A percentile compares a stretch with the other conserved stretches of the same genome.
These are phyloP conservation scores for Camelina hispida DNA, from an alignment of 345 rosid genomes.

Conservation along the genomic window DNA sequence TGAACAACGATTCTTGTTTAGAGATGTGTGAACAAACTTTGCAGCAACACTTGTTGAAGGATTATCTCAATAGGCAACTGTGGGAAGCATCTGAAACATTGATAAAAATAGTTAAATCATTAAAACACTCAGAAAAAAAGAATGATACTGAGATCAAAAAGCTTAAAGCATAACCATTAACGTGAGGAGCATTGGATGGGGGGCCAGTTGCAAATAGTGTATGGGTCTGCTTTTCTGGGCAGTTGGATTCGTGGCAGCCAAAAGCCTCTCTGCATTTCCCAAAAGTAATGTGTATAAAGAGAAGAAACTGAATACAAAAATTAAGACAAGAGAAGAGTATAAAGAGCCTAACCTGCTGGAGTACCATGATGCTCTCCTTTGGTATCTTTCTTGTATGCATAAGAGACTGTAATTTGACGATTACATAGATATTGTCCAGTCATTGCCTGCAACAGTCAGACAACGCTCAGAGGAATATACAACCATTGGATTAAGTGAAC, in stretches of 20 bases:
- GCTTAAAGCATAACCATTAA: slow-evolving; percentile 51
- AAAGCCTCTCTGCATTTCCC: slow-evolving; percentile 77
- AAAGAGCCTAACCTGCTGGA: slow-evolving; percentile 79
- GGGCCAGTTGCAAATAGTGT: slow-evolving; percentile 97
- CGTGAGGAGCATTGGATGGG: slow-evolving; percentile 64
- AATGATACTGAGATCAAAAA: slow-evolving; percentile 22
- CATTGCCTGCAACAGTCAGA: slow-evolving; percentile 69
- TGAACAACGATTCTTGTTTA: slow-evolving; percentile 94
- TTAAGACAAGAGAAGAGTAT: neutral
- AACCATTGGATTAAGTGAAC: neutral
- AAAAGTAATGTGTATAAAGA: neutral
- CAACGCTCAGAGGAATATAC: slow-evolving; percentile 17
- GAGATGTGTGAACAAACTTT: slow-evolving; percentile 93
- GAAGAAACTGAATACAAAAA: neutral
- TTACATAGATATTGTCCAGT: slow-evolving; percentile 96
- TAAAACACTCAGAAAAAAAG: slow-evolving; percentile 15
- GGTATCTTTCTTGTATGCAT: slow-evolving; percentile 97
- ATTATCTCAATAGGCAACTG: slow-evolving; percentile 88
- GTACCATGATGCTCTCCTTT: slow-evolving; percentile 99
- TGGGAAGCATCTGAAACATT: slow-evolving; percentile 77
- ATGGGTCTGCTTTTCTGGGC: slow-evolving; percentile 93
- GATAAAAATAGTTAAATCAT: slow-evolving; percentile 27
- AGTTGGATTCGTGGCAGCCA: slow-evolving; percentile 93
- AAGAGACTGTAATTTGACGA: slow-evolving; percentile 94
- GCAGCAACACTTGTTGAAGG: slow-evolving; percentile 96